Conservation (phyloP, 192 early-diverging fungal genomes). For the Chytriomyces sp. region DNA sequence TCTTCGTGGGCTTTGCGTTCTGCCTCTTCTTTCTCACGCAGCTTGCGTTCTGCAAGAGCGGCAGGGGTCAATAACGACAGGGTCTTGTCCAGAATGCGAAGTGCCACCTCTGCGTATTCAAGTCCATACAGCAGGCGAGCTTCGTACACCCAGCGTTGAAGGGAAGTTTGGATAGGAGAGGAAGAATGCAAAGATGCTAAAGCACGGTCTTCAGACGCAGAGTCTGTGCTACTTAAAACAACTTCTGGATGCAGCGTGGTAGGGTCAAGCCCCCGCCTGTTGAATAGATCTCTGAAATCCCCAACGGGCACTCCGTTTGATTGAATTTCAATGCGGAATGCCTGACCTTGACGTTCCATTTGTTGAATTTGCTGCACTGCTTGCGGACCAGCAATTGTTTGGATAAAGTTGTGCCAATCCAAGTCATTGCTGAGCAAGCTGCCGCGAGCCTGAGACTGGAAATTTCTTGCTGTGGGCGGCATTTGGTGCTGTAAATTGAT, state of each 20-base stretch:
- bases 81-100: constrained; percentile 61
- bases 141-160: constrained; percentile 85
- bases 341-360: constrained; percentile 9
- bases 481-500: constrained; percentile 2
- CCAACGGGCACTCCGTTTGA: constrained; percentile 16
- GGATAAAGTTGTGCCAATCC: constrained; percentile 26
- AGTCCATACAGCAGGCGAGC: constrained; percentile 76
- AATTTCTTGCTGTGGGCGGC: background rate
- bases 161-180: constrained; percentile 2
- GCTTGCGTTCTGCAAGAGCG: constrained; percentile 63
- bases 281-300: constrained; percentile 19
- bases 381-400: constrained; percentile 24
- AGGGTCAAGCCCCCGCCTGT: constrained; percentile 9
- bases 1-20: constrained; percentile 56
- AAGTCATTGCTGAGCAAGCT: background rate
- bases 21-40: constrained; percentile 33
- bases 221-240: background rate
- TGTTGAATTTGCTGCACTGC: constrained; percentile 19
- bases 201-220: constrained; percentile 5
- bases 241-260: background rate
- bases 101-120: constrained; percentile 54
- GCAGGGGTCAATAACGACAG: constrained; percentile 74
- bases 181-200: constrained; percentile 3
- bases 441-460: background rate
- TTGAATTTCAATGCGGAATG: constrained; percentile 27